Evolutionary conservation across 371 early-diverging fungal genomes (phyloP).

Genomic region (Rhizopus stolonifer): DNA sequence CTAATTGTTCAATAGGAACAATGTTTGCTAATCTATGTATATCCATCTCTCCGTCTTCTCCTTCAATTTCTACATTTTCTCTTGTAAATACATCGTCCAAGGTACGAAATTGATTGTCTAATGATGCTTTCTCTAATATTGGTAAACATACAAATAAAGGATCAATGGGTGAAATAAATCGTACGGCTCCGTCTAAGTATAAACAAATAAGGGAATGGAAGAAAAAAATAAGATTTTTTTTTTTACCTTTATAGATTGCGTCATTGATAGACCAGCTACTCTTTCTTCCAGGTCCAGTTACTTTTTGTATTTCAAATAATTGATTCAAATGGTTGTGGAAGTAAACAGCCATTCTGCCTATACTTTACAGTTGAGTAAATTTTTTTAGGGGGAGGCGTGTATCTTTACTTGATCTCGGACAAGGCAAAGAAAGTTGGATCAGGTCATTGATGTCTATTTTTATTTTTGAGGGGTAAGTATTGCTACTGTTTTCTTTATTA

Average conservation of each 20-base stretch:
- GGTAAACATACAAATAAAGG: constrained; percentile 29
- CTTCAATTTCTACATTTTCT: constrained; percentile 13
- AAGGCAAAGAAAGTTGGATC: constrained; percentile 21
- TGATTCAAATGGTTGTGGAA: constrained; percentile 14
- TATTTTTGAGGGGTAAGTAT: too few species aligned
- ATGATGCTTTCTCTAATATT: constrained; percentile 11
- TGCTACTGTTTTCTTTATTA: too few species aligned
- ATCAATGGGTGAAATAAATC: constrained; percentile 26
- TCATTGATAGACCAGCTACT: constrained; percentile 19
- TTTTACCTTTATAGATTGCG: constrained; percentile 17
- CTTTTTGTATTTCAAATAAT: constrained; percentile 24
- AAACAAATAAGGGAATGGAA: too few species aligned
- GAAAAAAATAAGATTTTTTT: not conserved
- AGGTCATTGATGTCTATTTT: constrained; percentile 15
- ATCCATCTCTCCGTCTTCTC: constrained; percentile 8
- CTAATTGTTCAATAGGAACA: constrained; percentile 12
- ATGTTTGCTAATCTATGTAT: constrained; percentile 23
- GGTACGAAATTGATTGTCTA: constrained; percentile 7
- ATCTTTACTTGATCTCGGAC: constrained; percentile 26
- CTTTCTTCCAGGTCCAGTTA: constrained; percentile 26
- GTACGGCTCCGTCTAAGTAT: constrained; percentile 26
- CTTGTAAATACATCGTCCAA: constrained; percentile 28
- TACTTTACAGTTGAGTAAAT: not conserved
- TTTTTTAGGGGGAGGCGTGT: not conserved
- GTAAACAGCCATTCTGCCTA: constrained; percentile 13